Conservation (phyloP, 2,329 filamentous ascomycete species). For the Cladosporium sp. region DNA sequence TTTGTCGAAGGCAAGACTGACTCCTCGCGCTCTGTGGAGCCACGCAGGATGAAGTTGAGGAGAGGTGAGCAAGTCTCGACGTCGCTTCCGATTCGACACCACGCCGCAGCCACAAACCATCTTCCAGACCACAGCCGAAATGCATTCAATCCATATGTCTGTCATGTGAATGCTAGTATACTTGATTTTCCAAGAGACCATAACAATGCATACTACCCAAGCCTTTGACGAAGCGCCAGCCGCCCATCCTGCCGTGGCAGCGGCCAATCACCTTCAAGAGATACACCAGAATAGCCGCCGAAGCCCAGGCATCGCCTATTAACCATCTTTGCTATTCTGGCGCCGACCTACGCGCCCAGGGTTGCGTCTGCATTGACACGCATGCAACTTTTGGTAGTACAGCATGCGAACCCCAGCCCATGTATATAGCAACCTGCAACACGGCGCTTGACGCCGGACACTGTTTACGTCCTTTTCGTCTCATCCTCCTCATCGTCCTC, state of each 20-base stretch:
- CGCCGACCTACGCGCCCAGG: constrained; percentile 16
- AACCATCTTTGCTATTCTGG: constrained; percentile 2
- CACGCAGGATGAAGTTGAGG: neutral
- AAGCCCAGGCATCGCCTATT: neutral
- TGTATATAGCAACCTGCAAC: constrained; percentile 17
- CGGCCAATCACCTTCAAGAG: neutral
- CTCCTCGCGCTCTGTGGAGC: neutral
- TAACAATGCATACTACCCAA: neutral
- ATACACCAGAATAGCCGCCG: neutral
- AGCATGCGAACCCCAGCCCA: constrained; percentile 3
- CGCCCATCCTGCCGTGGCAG: neutral
- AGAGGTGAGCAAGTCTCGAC: neutral
- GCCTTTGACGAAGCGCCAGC: constrained; percentile 11
- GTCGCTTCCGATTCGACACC: neutral
- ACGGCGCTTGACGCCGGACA: constrained; percentile 15
- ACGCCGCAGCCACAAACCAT: neutral
- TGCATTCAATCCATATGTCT: neutral
- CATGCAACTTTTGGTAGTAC: constrained; percentile 3
- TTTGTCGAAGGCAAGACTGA: neutral
- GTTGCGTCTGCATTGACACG: constrained; percentile 8
- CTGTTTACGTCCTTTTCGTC: constrained; percentile 6
- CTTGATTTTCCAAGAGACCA: neutral
- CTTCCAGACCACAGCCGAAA: neutral
- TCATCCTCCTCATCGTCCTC: neutral
- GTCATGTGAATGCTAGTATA: neutral